Evolutionary conservation across 2,329 filamentous ascomycete species (phyloP).

Genomic region (Fonsecaea pedrosoi): DNA sequence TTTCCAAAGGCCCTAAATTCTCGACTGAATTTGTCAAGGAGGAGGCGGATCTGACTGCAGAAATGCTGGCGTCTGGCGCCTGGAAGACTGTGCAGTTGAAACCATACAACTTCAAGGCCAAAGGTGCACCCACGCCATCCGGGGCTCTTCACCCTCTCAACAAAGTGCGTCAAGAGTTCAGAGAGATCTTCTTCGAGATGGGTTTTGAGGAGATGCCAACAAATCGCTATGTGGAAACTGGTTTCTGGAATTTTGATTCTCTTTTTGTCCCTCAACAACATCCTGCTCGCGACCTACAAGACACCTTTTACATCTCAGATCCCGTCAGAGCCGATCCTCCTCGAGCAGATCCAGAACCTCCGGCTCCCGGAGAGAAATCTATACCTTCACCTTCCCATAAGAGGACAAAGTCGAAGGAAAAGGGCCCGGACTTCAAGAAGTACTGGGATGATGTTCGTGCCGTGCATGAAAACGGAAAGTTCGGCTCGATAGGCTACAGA

Average conservation of each 20-base stretch:
- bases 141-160: constrained; percentile 69
- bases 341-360: constrained; percentile 59
- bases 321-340: constrained; percentile 75
- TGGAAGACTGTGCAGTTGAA: constrained; percentile 95
- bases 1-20: constrained; percentile 86
- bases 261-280: constrained; percentile 98
- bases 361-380: constrained; percentile 53
- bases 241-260: constrained; percentile 99
- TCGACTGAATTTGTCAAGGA: constrained; percentile 87
- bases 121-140: constrained; percentile 59
- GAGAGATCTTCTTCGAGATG: constrained; percentile 99
- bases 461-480: constrained; percentile 90
- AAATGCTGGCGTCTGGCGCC: constrained; percentile 83
- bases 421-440: constrained; percentile 71
- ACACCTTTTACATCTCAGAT: constrained; percentile 98
- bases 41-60: constrained; percentile 91
- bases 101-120: constrained; percentile 78
- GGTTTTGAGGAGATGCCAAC: constrained; percentile 99
- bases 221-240: constrained; percentile 89
- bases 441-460: constrained; percentile 89
- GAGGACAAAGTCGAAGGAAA: constrained; percentile 57
- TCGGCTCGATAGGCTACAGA: constrained; percentile 92
- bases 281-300: constrained; percentile 93
- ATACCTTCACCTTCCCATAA: constrained; percentile 57
- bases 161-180: constrained; percentile 94